Base-by-base conservation (phyloP, 169 alveolate species). In the Sarcocystis neurona region DNA sequence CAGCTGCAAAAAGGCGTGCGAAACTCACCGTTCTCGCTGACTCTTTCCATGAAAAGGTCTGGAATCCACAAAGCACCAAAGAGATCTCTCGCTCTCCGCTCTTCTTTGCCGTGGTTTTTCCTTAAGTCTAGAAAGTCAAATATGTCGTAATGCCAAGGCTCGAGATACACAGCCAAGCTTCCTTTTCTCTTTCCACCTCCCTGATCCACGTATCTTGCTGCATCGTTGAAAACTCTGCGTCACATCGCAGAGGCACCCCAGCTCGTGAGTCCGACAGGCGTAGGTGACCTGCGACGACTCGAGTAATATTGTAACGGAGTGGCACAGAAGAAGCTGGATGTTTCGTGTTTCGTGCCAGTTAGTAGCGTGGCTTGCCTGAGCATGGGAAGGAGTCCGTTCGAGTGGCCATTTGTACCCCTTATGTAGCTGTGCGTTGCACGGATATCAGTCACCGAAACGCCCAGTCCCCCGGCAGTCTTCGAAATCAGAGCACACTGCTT, bases 61-160 rank as follows among this genome's bases (percentile, higher is more conserved):
- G 99, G 99, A 27, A 99, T 96, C 99, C 99, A 99, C 5, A 99
- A 97, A 41, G 99, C 99, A 89, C 95, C 97, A 96, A 99, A 99
- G 46, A 99, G 95, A 90, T 99, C 99, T 66, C 99, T 92, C 27
- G 99, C 99, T 58, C 99, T 94, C 87, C 95, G 94, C 94, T 99
- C 99, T 91, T 98, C 99, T 90, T 98, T 96, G 39, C 99, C 99
- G 93, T 97, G 99, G 93, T 98, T 98, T 95, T 98, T 98, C 60
- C 98, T 94, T 66, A 98, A 94, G 90, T 97, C 98, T 84, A 99
- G 93, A 93, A 98, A 98, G 89, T 98, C 99, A 79, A 97, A 95
- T 77, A 98, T 94, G 89, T 99, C 99, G 3, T 99, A 97, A 85
- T 99, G 99, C 99, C 99, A 99, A 53, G 99, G 99, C 94, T 99